A percentile compares a stretch with the other conserved stretches of the same genome.
Evolutionary conservation across 768 basidiomycete species (phyloP).

Genomic region (Boletus huronensis): DNA sequence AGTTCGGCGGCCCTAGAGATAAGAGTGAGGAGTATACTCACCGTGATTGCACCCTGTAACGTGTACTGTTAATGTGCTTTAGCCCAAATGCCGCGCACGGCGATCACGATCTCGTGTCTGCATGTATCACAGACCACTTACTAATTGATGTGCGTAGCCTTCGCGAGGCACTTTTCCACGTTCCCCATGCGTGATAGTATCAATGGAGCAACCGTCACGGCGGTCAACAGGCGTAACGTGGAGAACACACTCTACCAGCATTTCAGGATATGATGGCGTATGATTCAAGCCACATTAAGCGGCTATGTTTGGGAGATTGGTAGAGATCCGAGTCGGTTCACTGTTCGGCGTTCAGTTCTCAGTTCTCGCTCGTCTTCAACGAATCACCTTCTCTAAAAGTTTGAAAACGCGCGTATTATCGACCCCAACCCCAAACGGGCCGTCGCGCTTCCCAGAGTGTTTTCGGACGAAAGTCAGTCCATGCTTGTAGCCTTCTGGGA

Average conservation of each 20-base stretch:
- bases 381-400: not conserved
- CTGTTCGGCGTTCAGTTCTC: not conserved
- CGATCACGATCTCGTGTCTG: not conserved
- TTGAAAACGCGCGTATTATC: not conserved
- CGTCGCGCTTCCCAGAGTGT: not conserved
- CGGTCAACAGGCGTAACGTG: not conserved
- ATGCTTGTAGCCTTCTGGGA: not conserved
- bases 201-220: not conserved
- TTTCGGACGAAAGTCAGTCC: not conserved
- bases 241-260: not conserved
- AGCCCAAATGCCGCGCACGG: not conserved
- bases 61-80: not conserved
- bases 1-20: not conserved
- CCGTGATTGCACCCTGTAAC: constrained; percentile 2
- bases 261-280: not conserved
- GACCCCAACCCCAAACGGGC: not conserved
- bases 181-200: not conserved
- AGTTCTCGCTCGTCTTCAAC: not conserved
- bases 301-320: not conserved
- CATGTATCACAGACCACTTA: not conserved
- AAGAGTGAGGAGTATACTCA: not conserved
- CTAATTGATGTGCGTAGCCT: not conserved
- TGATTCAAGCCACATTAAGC: not conserved
- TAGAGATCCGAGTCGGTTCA: not conserved
- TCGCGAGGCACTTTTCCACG: not conserved